A percentile compares a stretch with the other conserved stretches of the same genome.
phyloP scores from a whole-genome alignment of 1,139 yeast genomes.

The Ogataea hybrid region DNA sequence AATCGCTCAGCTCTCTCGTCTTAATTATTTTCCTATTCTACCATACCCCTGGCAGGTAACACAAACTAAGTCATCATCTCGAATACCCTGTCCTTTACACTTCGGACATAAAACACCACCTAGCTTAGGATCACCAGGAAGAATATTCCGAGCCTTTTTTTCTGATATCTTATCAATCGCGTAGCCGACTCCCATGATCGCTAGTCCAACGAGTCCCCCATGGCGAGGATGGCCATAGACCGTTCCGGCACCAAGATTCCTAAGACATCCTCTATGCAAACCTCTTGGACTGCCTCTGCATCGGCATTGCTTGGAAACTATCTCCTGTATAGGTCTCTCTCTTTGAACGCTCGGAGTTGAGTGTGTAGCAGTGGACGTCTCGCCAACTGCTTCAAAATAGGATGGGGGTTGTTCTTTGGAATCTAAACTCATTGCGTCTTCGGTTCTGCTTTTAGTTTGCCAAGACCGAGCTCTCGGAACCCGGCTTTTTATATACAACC shows the following conservation, averaged over 20 bases:
- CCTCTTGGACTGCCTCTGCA: no score
- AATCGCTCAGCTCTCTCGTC: background rate
- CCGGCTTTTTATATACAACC: no score
- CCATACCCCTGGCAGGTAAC: constrained; percentile 69
- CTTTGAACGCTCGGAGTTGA: background rate
- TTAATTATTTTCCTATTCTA: constrained; percentile 34
- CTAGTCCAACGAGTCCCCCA: background rate
- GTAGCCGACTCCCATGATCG: background rate
- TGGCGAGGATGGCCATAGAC: background rate
- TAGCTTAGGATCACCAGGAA: constrained; percentile 80
- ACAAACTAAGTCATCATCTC: constrained; percentile 55
- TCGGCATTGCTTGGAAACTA: no score
- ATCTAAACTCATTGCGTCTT: background rate
- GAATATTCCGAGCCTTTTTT: constrained; percentile 33
- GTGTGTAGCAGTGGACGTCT: background rate
- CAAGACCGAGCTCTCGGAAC: no score
- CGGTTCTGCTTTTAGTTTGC: no score
- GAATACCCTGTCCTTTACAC: constrained; percentile 71
- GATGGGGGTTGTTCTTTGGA: background rate
- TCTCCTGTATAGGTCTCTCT: no score
- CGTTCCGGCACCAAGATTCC: no score
- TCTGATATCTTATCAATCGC: background rate
- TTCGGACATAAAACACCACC: constrained; percentile 80
- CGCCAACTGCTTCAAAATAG: background rate
- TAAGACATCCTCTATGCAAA: no score